Evolutionary conservation across 352 stramenopile genomes (phyloP).

Genomic region (Aphanomyces cochlioides): DNA sequence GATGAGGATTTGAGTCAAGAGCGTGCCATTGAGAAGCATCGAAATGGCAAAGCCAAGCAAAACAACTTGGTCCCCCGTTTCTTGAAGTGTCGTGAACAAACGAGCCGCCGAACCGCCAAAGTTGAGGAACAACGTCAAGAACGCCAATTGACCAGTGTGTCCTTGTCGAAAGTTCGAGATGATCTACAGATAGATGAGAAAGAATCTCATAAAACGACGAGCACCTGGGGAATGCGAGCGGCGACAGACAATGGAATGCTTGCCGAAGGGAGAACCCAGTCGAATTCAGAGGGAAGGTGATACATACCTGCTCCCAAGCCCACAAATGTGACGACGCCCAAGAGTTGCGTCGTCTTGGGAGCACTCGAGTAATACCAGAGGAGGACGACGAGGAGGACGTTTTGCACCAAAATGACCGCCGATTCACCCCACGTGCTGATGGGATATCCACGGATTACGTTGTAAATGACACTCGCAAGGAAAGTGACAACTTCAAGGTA

Average conservation of each 20-base stretch:
- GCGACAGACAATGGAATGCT: conserved; percentile 76
- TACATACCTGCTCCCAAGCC: conserved; percentile 52
- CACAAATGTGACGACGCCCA: conserved; percentile 48
- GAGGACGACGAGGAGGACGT: conserved; percentile 75
- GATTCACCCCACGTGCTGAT: conserved; percentile 85
- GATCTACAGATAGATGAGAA: conserved; percentile 47
- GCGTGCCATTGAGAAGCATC: conserved; percentile 69
- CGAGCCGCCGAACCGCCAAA: conserved; percentile 72
- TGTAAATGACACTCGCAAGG: conserved; percentile 78
- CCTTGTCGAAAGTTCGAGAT: conserved; percentile 86
- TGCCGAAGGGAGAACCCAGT: conserved; percentile 69
- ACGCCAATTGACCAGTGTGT: conserved; percentile 84
- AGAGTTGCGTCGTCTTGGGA: conserved; percentile 43
- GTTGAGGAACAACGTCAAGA: conserved; percentile 83
- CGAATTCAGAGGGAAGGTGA: conserved; percentile 61
- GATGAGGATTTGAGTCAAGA: conserved; percentile 74
- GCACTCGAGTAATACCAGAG: conserved; percentile 68
- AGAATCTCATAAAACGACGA: not conserved
- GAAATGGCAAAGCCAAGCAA: conserved; percentile 63
- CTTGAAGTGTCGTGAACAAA: conserved; percentile 85
- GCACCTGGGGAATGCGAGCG: conserved; percentile 74
- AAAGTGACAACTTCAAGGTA: conserved; percentile 87
- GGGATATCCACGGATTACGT: conserved; percentile 75
- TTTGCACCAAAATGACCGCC: conserved; percentile 80
- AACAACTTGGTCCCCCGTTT: conserved; percentile 74